These are phyloP conservation scores for Myxozyma vanderwaltii DNA, from an alignment of 805 yeast species.

Conservation along the genomic window DNA sequence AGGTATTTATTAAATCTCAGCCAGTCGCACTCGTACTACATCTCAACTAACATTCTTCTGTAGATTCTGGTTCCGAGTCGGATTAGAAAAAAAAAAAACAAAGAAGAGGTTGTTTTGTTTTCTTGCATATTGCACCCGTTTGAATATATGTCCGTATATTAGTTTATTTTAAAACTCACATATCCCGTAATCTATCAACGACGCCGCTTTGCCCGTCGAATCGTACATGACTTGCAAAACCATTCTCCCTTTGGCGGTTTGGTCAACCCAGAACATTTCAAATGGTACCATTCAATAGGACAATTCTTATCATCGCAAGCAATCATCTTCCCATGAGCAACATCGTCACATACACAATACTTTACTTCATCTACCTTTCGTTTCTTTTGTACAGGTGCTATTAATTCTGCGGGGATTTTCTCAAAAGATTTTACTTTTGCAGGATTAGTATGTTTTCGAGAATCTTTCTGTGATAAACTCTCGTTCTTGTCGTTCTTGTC, in stretches of 20 bases:
- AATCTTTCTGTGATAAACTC: neutral
- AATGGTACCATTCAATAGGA: slow-evolving; percentile 92
- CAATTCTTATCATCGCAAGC: slow-evolving; percentile 85
- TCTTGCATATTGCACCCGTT: too few species aligned
- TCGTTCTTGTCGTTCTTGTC: neutral
- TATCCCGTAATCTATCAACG: too few species aligned
- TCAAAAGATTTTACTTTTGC: neutral
- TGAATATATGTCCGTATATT: neutral
- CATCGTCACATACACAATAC: slow-evolving; percentile 54
- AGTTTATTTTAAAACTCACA: too few species aligned
- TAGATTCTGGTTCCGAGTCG: slow-evolving; percentile 33
- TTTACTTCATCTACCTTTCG: slow-evolving; percentile 9
- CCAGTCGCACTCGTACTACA: neutral
- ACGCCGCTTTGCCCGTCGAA: slow-evolving; percentile 4
- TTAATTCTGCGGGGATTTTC: neutral
- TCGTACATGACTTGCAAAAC: slow-evolving; percentile 70
- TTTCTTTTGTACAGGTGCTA: slow-evolving; percentile 1
- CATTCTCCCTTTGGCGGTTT: slow-evolving; percentile 85
- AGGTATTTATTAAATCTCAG: slow-evolving; percentile 10
- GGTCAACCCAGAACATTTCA: slow-evolving; percentile 86
- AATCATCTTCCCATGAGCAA: slow-evolving; percentile 74
- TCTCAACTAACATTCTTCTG: neutral
- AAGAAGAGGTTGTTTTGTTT: too few species aligned
- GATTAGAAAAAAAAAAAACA: slow-evolving; percentile 24
- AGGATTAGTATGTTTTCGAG: neutral